Evolutionary conservation across 805 yeast species (phyloP), one percentile per base, ranked within the genome.

Genomic region (Metschnikowia peoriensis): DNA sequence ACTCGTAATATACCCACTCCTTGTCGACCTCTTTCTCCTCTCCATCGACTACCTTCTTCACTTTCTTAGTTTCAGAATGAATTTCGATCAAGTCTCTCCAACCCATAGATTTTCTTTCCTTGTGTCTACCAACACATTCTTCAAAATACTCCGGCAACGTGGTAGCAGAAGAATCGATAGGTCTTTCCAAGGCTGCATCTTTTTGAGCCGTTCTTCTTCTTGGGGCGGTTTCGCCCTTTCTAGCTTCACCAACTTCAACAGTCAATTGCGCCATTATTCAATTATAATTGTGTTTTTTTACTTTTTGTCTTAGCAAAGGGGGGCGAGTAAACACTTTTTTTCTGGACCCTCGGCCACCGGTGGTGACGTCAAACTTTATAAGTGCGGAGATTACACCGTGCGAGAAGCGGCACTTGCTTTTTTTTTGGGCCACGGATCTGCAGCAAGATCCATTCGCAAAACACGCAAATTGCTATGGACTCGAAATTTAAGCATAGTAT

Each of bases 1-100:
- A 73, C 72, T 94, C 97, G 67, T 81, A 94, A 70, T 76, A 93
- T 50, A 79, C 72, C 99, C 99, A 94, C 49, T 85, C 85, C 74
- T 94, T 94, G 64, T 88, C 90, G 46, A 86, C 86, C 59, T 82
- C 76, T 29, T 70, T 73, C 51, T 82, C 82, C 66, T 86, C 79
- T 53, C 97, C 98, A 61, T 92, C 88, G 45, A 94, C 74, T 47
- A 81, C 66, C 75, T 90, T 92, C 55, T 82, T 83, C 53, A 94
- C 80, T 63, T 75, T 77, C 71, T 89, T 91, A 47, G 75, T 79
- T 68, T 94, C 97, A 50, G 73, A 80, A 70, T 90, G 93, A 49
- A 88, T 67, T 50, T 90, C 93, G 45, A 80, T 61, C 54, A 88
- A 72, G 53, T 85, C 83, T 76, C 99, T 86, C 83, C 88, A 85